phyloP scores from a whole-genome alignment of 2,329 filamentous ascomycete genomes.

The Fusarium gaditjirri region DNA sequence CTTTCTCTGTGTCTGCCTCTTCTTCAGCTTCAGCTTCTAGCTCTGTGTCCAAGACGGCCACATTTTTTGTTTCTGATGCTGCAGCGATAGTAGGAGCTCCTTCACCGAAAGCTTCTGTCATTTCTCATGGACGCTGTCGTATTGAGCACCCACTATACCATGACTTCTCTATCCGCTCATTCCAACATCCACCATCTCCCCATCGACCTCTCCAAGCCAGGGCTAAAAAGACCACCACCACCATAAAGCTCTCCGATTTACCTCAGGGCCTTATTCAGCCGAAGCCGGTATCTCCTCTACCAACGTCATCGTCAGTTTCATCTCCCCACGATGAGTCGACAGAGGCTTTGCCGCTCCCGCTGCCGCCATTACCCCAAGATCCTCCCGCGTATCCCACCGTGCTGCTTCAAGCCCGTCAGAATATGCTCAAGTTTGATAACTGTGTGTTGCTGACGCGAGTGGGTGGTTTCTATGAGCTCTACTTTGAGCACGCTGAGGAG shows the following conservation, averaged over 20 bases:
- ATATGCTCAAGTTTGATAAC: constrained; percentile 90
- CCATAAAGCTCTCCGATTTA: constrained; percentile 65
- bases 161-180: constrained; percentile 32
- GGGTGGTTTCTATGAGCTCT: constrained; percentile 96
- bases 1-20: background rate
- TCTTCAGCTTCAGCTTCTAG: constrained; percentile 4
- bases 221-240: constrained; percentile 66
- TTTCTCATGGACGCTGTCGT: background rate
- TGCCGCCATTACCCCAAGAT: constrained; percentile 51
- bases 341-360: constrained; percentile 15
- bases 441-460: constrained; percentile 93
- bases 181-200: constrained; percentile 35
- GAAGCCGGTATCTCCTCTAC: constrained; percentile 26
- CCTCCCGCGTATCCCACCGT: constrained; percentile 82
- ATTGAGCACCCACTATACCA: constrained; percentile 7
- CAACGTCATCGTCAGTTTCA: constrained; percentile 30
- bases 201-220: constrained; percentile 45
- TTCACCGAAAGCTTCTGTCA: background rate
- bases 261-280: constrained; percentile 61
- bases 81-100: background rate
- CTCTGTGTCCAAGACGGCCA: constrained; percentile 11
- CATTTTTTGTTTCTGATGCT: constrained; percentile 1
- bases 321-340: constrained; percentile 25
- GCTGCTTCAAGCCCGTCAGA: constrained; percentile 84
- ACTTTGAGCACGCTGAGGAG: constrained; percentile 94